Conservation (phyloP, 305 asterid species). For the Fraxinus latifolia region DNA sequence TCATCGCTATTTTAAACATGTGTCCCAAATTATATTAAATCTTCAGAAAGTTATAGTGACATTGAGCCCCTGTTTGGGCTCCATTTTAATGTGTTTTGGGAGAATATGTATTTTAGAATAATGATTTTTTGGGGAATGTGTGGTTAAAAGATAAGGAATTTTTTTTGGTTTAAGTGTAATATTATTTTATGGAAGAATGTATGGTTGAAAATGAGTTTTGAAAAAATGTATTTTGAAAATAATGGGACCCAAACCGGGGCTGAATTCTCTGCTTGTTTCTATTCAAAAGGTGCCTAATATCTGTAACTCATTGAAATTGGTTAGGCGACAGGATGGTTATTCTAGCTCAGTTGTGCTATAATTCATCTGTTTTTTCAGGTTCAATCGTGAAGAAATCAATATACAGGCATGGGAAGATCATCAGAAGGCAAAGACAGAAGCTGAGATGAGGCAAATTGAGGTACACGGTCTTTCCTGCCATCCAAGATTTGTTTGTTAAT, state of each 20-base stretch:
- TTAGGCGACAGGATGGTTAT: neutral
- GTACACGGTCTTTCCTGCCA: conserved; percentile 25
- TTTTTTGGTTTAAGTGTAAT: too few species aligned
- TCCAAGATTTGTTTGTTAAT: neutral
- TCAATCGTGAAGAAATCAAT: conserved; percentile 75
- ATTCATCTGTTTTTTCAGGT: conserved; percentile 39
- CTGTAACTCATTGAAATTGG: neutral
- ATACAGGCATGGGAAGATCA: conserved; percentile 97
- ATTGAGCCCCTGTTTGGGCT: neutral
- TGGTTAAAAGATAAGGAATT: too few species aligned
- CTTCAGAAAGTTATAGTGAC: neutral
- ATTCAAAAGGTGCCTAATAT: neutral
- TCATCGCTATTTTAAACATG: neutral
- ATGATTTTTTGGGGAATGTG: too few species aligned
- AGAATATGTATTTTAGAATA: too few species aligned
- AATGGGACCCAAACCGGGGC: too few species aligned
- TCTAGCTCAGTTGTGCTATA: neutral
- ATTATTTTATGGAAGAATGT: too few species aligned
- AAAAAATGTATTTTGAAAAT: too few species aligned
- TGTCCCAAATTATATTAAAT: neutral
- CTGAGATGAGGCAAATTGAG: conserved; percentile 94
- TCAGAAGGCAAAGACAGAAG: conserved; percentile 84
- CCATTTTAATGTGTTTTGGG: too few species aligned
- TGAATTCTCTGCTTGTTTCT: neutral
- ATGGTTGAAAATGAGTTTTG: too few species aligned